Base-by-base conservation (phyloP, 169 alveolate species). In the Neospora caninum region DNA sequence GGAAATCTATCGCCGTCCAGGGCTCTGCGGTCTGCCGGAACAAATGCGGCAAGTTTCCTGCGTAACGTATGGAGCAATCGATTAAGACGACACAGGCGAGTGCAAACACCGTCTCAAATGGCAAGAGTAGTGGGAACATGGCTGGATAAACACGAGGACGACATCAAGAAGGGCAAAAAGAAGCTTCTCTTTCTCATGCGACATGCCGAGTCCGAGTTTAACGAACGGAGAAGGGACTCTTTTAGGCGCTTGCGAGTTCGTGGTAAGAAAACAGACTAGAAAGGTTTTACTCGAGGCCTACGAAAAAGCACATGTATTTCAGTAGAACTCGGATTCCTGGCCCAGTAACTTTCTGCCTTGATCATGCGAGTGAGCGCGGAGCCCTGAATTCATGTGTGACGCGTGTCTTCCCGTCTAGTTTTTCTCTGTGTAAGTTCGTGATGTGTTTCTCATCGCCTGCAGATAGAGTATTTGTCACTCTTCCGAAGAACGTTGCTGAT, bases 171-270 rank as follows among this genome's bases (percentile, higher is more conserved):
- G 10, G 89, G 89, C 0, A 27, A 88, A 45, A 49, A 43, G 64
- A 94, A 69, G 95, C 92, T 70, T 36, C 49, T 94, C 20, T 49
- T 69, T 4, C 82, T 92, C 42, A 53, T 94, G 73, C 82, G 96
- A 36, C 96, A 94, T 45, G 95, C 92, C 34, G 95, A 91, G 80
- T 88, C 94, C 36, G 88, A 84, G 73, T 94, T 53, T 73, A 94
- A 94, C 93, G 38, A 80, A 41, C 92, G 96, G 96, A 41, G 86
- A 38, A 31, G 43, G 43, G 73, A 34, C 41, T 58, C 84, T 80
- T 45, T 64, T 31, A 70, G 67, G 22, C 73, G 39, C n/a, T 95
- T 95, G 38, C 45, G 94, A 36, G 9, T 39, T 45, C 43, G 95
- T 89, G 91, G 86, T 78, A 78, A 78, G 49, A 22, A 38, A 20